Conservation (phyloP, 2,329 filamentous ascomycete species). For the Talaromyces sp. region DNA sequence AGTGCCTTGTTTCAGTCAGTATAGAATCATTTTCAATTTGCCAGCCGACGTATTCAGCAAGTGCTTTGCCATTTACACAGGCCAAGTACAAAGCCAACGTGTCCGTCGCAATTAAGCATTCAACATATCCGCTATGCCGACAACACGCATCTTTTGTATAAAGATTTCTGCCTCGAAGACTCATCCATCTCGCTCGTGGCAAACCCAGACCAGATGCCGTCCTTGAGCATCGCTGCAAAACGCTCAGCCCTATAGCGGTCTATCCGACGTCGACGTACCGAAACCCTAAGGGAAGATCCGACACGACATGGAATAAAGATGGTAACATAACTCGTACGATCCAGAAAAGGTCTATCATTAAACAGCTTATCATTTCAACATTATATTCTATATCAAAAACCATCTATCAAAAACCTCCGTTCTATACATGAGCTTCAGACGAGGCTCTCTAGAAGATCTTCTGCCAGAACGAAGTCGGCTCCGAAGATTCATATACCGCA, state of each 20-base stretch:
- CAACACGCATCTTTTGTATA: neutral
- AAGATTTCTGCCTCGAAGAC: neutral
- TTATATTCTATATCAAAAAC: neutral
- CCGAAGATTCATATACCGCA: constrained; percentile 34
- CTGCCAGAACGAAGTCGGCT: constrained; percentile 30
- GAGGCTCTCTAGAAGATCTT: constrained; percentile 21
- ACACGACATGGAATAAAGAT: too few relatives aligned
- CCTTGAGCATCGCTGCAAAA: neutral
- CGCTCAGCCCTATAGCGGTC: constrained; percentile 20
- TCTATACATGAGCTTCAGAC: neutral
- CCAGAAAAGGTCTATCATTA: too few relatives aligned
- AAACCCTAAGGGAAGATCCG: too few relatives aligned
- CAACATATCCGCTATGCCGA: neutral
- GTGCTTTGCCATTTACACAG: neutral
- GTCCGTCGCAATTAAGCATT: neutral
- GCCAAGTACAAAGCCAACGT: neutral
- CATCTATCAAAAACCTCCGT: neutral
- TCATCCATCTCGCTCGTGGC: neutral
- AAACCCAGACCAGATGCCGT: neutral
- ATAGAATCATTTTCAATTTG: neutral
- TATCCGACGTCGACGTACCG: too few relatives aligned
- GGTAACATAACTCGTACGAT: too few relatives aligned
- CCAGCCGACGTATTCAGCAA: neutral
- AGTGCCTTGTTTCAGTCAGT: neutral
- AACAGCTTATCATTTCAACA: neutral